These are phyloP conservation scores for Exophiala lecanii-corni DNA, from an alignment of 2,329 filamentous ascomycete species.

Conservation along the genomic window DNA sequence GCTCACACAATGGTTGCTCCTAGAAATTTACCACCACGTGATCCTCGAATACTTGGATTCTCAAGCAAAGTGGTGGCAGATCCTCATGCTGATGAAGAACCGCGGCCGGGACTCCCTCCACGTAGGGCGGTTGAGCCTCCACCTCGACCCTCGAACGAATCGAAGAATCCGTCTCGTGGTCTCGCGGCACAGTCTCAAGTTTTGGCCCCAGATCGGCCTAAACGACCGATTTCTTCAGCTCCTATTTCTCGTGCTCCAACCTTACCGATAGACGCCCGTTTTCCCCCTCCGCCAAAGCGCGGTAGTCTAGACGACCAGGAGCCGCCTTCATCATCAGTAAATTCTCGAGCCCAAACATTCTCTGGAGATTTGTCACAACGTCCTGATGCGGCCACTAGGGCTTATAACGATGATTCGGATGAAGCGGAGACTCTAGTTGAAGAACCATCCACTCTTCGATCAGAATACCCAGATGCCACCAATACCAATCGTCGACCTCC, in stretches of 20 bases:
- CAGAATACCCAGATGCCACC: slow-evolving; percentile 77
- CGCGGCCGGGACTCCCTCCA: slow-evolving; percentile 48
- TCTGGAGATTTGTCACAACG: slow-evolving; percentile 6
- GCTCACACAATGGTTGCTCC: slow-evolving; percentile 6
- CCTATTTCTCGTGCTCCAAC: slow-evolving; percentile 21
- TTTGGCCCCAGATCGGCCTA: slow-evolving; percentile 20
- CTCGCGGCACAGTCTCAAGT: no score
- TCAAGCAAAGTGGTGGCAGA: slow-evolving; percentile 6
- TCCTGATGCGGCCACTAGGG: slow-evolving; percentile 16
- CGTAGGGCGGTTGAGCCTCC: slow-evolving; percentile 33
- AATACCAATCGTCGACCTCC: slow-evolving; percentile 81
- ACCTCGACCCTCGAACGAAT: slow-evolving; percentile 23
- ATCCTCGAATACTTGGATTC: slow-evolving; percentile 24
- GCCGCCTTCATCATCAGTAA: slow-evolving; percentile 2
- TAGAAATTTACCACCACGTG: slow-evolving; percentile 12
- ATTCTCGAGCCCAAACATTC: slow-evolving; percentile 15
- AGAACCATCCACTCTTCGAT: slow-evolving; percentile 49
- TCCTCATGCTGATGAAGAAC: slow-evolving; percentile 12
- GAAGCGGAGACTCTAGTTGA: slow-evolving; percentile 43
- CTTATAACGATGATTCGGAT: slow-evolving; percentile 45
- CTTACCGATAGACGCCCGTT: slow-evolving; percentile 23
- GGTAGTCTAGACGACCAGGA: slow-evolving; percentile 20
- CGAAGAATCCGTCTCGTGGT: slow-evolving; percentile 17
- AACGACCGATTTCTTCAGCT: slow-evolving; percentile 13
- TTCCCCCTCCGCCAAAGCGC: slow-evolving; percentile 33